These are phyloP conservation scores for Wickerhamiella vanderwaltii DNA, from an alignment of 805 yeast genomes.

Conservation along the genomic window DNA sequence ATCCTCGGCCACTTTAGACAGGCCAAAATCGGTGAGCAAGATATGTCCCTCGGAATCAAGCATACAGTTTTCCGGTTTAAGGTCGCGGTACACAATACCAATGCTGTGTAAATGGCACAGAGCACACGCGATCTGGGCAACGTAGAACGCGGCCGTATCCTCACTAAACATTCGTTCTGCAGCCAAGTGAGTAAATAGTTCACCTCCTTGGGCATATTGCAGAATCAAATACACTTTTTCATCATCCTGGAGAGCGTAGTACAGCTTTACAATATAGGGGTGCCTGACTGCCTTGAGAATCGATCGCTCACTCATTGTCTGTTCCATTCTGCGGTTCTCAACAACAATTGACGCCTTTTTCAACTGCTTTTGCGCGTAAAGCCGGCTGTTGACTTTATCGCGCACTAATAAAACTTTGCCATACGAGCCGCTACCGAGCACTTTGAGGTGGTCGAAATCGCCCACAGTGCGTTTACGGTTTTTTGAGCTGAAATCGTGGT, in stretches of 20 bases:
- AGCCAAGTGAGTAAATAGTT: slow-evolving; percentile 54
- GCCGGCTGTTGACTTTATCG: slow-evolving; percentile 45
- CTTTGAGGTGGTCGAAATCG: slow-evolving; percentile 66
- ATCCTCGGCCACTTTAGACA: slow-evolving; percentile 36
- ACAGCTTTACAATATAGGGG: slow-evolving; percentile 70
- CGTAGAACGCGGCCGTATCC: slow-evolving; percentile 59
- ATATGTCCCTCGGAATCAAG: slow-evolving; percentile 67
- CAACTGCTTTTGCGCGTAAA: slow-evolving; percentile 79
- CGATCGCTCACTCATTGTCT: slow-evolving; percentile 69
- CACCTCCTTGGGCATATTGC: slow-evolving; percentile 86
- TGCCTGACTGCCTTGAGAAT: slow-evolving; percentile 62
- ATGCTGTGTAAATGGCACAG: slow-evolving; percentile 60
- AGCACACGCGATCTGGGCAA: slow-evolving; percentile 73
- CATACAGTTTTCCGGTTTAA: slow-evolving; percentile 83
- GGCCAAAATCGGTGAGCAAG: slow-evolving; percentile 76
- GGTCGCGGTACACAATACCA: slow-evolving; percentile 77
- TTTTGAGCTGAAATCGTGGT: slow-evolving; percentile 19
- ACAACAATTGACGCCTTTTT: slow-evolving; percentile 71
- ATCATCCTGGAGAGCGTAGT: slow-evolving; percentile 72
- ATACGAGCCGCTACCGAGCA: slow-evolving; percentile 77
- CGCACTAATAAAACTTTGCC: slow-evolving; percentile 75
- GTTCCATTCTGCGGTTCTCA: slow-evolving; percentile 43
- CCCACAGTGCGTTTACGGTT: slow-evolving; percentile 22
- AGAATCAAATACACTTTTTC: slow-evolving; percentile 61
- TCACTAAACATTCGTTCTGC: slow-evolving; percentile 39